Conservation (phyloP, 176 grass and related monocot genomes). For the Thalia dealbata region DNA sequence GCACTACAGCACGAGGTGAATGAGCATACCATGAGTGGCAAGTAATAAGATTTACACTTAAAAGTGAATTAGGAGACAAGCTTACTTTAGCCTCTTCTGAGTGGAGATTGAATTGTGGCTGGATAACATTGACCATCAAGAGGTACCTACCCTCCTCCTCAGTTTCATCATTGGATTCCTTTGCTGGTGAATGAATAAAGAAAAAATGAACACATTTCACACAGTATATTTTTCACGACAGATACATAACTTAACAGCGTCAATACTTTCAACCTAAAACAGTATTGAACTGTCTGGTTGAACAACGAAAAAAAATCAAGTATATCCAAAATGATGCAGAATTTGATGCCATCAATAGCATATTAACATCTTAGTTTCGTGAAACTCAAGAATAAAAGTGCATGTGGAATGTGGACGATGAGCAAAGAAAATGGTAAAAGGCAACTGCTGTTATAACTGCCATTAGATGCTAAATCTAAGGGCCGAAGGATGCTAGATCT, state of each 20-base stretch:
- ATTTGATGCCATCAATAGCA: neutral
- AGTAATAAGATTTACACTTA: neutral
- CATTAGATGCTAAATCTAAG: neutral
- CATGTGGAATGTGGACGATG: too few relatives aligned
- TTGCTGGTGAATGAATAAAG: constrained; percentile 35
- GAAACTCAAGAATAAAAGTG: too few relatives aligned
- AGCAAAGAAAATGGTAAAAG: neutral
- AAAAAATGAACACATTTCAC: constrained; percentile 8
- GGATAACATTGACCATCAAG: constrained; percentile 92
- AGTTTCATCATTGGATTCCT: constrained; percentile 39
- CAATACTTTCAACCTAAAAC: neutral
- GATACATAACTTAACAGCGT: neutral
- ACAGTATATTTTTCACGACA: neutral
- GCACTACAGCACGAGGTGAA: neutral
- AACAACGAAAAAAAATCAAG: neutral
- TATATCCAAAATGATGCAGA: neutral
- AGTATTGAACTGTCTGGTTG: neutral
- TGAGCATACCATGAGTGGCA: neutral
- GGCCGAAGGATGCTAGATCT: neutral
- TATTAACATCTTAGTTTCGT: neutral
- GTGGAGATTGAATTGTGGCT: constrained; percentile 98
- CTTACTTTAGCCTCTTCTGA: constrained; percentile 99
- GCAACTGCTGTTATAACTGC: neutral
- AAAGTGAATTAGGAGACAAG: constrained; percentile 6
- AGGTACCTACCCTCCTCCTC: constrained; percentile 79